Percentiles rank a stretch among this genome's conserved stretches.
These are phyloP conservation scores for Pleurotus platypus DNA, from an alignment of 768 basidiomycete genomes.

Conservation along the genomic window DNA sequence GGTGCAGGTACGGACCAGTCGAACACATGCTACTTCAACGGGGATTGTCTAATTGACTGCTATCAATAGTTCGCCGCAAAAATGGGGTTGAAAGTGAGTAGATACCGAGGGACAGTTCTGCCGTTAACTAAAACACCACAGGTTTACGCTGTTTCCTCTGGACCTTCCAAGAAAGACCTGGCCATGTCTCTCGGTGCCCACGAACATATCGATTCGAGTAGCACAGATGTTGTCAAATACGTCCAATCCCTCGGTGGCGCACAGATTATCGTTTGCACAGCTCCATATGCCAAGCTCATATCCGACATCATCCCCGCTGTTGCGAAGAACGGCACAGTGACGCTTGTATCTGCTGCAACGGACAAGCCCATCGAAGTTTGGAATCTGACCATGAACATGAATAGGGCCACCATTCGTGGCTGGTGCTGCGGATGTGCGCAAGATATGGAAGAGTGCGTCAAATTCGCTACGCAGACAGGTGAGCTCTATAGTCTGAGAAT, in stretches of 20 bases:
- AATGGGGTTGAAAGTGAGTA: conserved; percentile 5
- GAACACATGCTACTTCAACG: background rate
- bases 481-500: background rate
- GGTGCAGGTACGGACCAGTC: conserved; percentile 1
- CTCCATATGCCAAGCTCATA: conserved; percentile 7
- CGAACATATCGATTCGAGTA: conserved; percentile 7
- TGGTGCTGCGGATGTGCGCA: conserved; percentile 8
- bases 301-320: conserved; percentile 6
- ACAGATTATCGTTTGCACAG: conserved; percentile 8
- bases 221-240: conserved; percentile 7
- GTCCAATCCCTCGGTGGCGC: conserved; percentile 9
- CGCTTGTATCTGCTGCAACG: conserved; percentile 7
- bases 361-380: conserved; percentile 7
- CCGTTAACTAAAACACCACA: background rate
- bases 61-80: conserved; percentile 3
- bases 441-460: conserved; percentile 11
- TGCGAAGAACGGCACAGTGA: conserved; percentile 9
- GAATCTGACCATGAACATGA: conserved; percentile 6
- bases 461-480: conserved; percentile 4
- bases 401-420: conserved; percentile 4
- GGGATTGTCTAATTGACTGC: background rate
- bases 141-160: conserved; percentile 7
- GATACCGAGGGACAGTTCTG: background rate
- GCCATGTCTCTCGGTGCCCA: conserved; percentile 3
- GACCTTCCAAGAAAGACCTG: conserved; percentile 4